Base-by-base conservation (phyloP, 352 stramenopile species). In the Pythium plurisporium region DNA sequence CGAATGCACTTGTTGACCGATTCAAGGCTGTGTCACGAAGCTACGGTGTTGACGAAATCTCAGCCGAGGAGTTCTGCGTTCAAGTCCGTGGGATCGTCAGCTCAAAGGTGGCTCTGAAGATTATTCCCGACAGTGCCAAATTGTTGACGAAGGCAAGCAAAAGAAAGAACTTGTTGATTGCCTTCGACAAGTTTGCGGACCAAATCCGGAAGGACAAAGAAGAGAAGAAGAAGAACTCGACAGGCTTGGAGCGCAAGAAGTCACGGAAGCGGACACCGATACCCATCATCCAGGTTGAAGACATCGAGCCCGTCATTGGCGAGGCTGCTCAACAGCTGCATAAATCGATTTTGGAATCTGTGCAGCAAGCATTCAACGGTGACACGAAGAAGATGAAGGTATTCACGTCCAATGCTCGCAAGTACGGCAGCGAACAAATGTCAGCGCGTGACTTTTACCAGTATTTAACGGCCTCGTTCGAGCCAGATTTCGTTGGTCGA, bases 391-490 rank as follows among this genome's bases (percentile, higher is more conserved):
- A 89, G 58, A 91, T 94, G 79, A 93, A 94, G 57, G 71, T 74
- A 26, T 94, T 94, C 48, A 93, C 82, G 27, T 83, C 75, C 30
- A 88, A 90, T 45, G 83, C 85, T 30, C 85, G 85, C 54, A 92
- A 93, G 55, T 94, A 90, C 52, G 85, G 85, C 53, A 83, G 74
- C 45, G 82, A 94, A 54, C 79, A 92, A 63, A 86, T 94, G 64
- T 85, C 80, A n/a, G 85, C 85, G 8, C 76, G 85, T 27, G 82
- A 94, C 50, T 94, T 92, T 65, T 94, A 94, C 69, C 79, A 89
- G 60, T 94, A 94, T 84, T 84, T 94, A 79, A 93, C 81, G 41
- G 75, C 77, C 26, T 91, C 85, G 19, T 94, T 94, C 58, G 85
- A 94, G n/a, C 80, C 76, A 2, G 85, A 94, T 59, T 93, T 94